These are phyloP conservation scores for Clarireedia hainanense DNA, from an alignment of 2,329 filamentous ascomycete species.

Conservation along the genomic window DNA sequence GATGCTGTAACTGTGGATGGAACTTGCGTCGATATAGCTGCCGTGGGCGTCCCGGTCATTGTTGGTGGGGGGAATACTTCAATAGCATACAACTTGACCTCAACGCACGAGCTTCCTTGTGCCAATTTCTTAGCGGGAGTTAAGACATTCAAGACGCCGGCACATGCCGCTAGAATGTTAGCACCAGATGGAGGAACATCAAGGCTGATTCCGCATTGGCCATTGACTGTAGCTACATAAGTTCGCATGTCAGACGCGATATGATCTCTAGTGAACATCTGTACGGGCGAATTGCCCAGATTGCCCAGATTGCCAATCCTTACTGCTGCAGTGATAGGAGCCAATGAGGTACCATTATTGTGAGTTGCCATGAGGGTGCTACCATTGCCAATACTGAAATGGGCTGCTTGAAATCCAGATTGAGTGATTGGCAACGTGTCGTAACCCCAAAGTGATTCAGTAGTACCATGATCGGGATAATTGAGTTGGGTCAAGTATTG, in stretches of 20 bases:
- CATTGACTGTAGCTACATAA: constrained; percentile 5
- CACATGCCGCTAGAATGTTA: constrained; percentile 10
- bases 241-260: constrained; percentile 8
- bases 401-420: constrained; percentile 2
- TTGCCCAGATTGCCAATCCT: constrained; percentile 1
- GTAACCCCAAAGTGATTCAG: constrained; percentile 8
- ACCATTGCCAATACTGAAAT: constrained; percentile 1
- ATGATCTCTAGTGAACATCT: constrained; percentile 10
- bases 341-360: background rate
- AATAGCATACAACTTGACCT: constrained; percentile 10
- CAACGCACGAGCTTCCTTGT: constrained; percentile 5
- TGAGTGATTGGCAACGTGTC: constrained; percentile 9
- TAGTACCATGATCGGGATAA: constrained; percentile 3
- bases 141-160: constrained; percentile 12
- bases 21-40: background rate
- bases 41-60: background rate
- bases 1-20: background rate
- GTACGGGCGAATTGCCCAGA: constrained; percentile 14
- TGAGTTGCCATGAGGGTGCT: background rate
- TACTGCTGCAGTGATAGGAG: constrained; percentile 9
- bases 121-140: constrained; percentile 5
- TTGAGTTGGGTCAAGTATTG: constrained; percentile 11
- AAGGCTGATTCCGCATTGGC: constrained; percentile 6
- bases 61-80: background rate
- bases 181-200: constrained; percentile 2